Base-by-base conservation (phyloP, 371 early-diverging fungal genomes). In the Umbelopsis sp. region DNA sequence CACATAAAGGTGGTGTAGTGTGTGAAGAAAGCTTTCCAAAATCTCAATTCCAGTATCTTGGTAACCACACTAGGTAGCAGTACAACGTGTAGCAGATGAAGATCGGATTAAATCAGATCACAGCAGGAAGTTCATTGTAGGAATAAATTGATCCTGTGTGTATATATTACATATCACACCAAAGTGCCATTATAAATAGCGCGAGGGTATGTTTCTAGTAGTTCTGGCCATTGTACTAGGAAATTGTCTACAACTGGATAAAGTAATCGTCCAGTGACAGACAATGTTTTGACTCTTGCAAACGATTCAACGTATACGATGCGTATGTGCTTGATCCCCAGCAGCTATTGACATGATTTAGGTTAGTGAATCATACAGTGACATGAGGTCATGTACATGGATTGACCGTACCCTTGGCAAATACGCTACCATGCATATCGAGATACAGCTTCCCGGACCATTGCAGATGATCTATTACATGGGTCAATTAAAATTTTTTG, bases 361-460 rank as follows among this genome's bases (percentile, higher is more conserved):
- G 44, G 14, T 32, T 20, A 44, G 24, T 24, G 20, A 45, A 35
- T 25, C 52, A 51, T 12, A 22, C 22, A 22, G 22, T 29, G 22
- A 22, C 4, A 51, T 51, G 3, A 0, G 8, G 12, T 10, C 2
- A 25, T 22, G 25, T 22, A 51, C 24, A 12, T 7, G 29, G 1
- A 51, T 1, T 24, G 11, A 63, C 44, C 51, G 29, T 80, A 92
- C 89, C 68, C 86, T 79, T 20, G 87, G 80, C 22, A 90, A n/a
- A 73, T 85, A 85, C 2, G 89, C 86, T 0, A 83, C 72, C 44
- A 90, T 48, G 52, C 89, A 87, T 6, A 94, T 76, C 2, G 96
- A 91, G 10, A 98, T 86, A 72, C 98, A 97, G n/a, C 92, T 97
- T 8, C 97, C 97, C 0, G 98, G 99, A 0, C 99, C 99, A 76